These are phyloP conservation scores for Paraphaeosphaeria sporulosa DNA, from an alignment of 2,329 filamentous ascomycete genomes.

Conservation along the genomic window DNA sequence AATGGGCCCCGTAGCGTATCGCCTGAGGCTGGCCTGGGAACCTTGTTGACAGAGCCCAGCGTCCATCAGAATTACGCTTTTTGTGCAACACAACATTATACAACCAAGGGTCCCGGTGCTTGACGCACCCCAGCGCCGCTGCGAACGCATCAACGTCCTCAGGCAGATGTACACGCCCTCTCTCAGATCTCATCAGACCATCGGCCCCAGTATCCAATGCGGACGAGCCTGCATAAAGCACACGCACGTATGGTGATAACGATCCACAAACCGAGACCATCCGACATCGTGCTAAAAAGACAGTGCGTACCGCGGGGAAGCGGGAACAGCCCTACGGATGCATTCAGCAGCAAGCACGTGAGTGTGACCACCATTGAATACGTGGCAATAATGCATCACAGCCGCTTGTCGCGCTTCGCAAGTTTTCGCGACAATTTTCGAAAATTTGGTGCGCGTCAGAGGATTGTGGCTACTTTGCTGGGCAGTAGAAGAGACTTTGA, in stretches of 20 bases:
- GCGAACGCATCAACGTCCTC: neutral
- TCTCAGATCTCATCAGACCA: neutral
- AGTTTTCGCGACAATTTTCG: neutral
- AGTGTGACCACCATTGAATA: slow-evolving; percentile 7
- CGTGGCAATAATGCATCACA: neutral
- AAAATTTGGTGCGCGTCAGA: neutral
- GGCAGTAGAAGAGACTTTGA: neutral
- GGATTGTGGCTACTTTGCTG: neutral
- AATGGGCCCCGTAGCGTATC: slow-evolving; percentile 35
- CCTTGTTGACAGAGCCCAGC: slow-evolving; percentile 17
- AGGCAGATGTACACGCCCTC: neutral
- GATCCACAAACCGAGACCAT: slow-evolving; percentile 25
- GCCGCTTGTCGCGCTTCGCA: slow-evolving; percentile 4
- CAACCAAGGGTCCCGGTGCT: neutral
- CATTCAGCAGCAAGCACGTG: slow-evolving; percentile 28
- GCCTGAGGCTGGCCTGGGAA: slow-evolving; percentile 25
- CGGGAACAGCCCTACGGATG: slow-evolving; percentile 29
- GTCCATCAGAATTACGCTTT: neutral
- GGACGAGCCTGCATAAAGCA: slow-evolving; percentile 28
- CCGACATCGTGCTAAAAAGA: slow-evolving; percentile 17
- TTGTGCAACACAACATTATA: neutral
- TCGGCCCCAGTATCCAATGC: slow-evolving; percentile 25
- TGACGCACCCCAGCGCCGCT: neutral
- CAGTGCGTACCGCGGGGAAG: slow-evolving; percentile 39
- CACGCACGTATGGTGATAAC: slow-evolving; percentile 23